Evolutionary conservation across 768 basidiomycete genomes (phyloP), one percentile per base, ranked within the genome.

Genomic region (Mycena epipterygia): DNA sequence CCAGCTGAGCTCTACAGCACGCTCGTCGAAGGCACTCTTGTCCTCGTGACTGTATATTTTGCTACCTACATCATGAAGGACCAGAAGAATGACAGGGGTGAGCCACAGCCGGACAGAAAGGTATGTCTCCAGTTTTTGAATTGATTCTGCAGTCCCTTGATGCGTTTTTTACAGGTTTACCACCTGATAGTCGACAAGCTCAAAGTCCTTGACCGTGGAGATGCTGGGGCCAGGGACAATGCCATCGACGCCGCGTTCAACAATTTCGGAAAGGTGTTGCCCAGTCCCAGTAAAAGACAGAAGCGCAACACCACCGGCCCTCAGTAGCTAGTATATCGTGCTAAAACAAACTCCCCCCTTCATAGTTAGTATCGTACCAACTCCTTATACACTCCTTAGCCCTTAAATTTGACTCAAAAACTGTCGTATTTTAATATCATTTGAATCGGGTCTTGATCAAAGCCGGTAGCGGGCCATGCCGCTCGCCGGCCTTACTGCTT

Each of bases 401-500:
- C n/a, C n/a, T n/a, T n/a, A n/a, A n/a, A n/a, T n/a, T n/a, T n/a
- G n/a, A n/a, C n/a, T n/a, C n/a, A n/a, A n/a, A n/a, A n/a, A n/a
- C n/a, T n/a, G n/a, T n/a, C n/a, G n/a, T n/a, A n/a, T n/a, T n/a
- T n/a, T n/a, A n/a, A n/a, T n/a, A n/a, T n/a, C n/a, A n/a, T n/a
- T n/a, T n/a, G n/a, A n/a, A n/a, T n/a, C n/a, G n/a, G n/a, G n/a
- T n/a, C n/a, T n/a, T n/a, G n/a, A n/a, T n/a, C n/a, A n/a, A n/a
- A n/a, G n/a, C n/a, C n/a, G n/a, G n/a, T n/a, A n/a, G n/a, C n/a
- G n/a, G n/a, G n/a, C n/a, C n/a, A n/a, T n/a, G n/a, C n/a, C n/a
- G n/a, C n/a, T n/a, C n/a, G n/a, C n/a, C n/a, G n/a, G 77, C 74
- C 29, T 77, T 73, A 19, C 77, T 79, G 64, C 44, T 21, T 74